Evolutionary conservation across 225 moss, liverwort and hornwort genomes (phyloP), one percentile per base, ranked within the genome.

Genomic region (Anthoceros angustus): DNA sequence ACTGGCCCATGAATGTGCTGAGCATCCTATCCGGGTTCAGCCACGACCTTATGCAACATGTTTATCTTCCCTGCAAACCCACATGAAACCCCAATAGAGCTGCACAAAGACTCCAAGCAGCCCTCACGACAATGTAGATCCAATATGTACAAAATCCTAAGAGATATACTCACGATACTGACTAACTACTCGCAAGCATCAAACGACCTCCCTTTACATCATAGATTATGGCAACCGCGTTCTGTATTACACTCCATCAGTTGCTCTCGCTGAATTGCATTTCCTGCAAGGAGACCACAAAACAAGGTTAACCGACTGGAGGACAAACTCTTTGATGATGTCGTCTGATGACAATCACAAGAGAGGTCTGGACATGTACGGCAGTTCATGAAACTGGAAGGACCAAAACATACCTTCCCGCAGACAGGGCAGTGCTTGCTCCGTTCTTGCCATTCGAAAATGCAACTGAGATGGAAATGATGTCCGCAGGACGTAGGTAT

Each of bases 341-440:
- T 16, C 42, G 66, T 11, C 7, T 62, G 72, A 50, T 40, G n/a
- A 66, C 5, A 66, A 42, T 50, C 0, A 32, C 32, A 32, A 32
- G 43, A 60, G 23, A 62, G 42, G 50, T 39, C 66, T 41, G 24
- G 55, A 39, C 66, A n/a, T 15, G 2, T 25, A n/a, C 26, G 23
- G 20, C 39, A 18, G 25, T 20, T 6, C 16, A 43, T 26, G 39
- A 43, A 39, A 61, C 39, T 46, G 45, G 65, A 11, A 71, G 16
- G 39, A 21, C 11, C 18, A 50, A 25, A 9, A 43, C 62, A 41
- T 81, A 93, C 93, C 86, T 94, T 90, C 72, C 84, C 84, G 74
- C 94, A 94, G 64, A 94, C 77, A 68, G 94, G 94, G 76, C 94
- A 94, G 49, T 78, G 87, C 63, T 94, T 94, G 83, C 94, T 94